Conservation (phyloP, 179 eudicot genomes). For the Carnegiea gigantea region DNA sequence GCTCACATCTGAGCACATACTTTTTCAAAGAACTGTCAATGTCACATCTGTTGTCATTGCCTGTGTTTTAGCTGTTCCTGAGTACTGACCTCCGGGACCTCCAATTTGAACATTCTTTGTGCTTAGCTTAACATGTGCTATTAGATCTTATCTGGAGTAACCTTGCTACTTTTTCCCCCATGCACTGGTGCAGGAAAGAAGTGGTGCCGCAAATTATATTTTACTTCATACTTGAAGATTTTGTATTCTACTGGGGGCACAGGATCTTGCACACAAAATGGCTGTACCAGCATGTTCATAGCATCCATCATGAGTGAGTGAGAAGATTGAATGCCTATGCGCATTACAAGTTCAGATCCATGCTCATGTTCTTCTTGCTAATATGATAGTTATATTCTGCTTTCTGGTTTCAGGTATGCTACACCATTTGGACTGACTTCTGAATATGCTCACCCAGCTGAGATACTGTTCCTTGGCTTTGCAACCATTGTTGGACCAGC, state of each 20-base stretch:
- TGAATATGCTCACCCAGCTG: conserved; percentile 99
- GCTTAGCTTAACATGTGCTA: neutral
- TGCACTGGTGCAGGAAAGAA: conserved; percentile 66
- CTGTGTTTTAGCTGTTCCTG: neutral
- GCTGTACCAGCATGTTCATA: conserved; percentile 94
- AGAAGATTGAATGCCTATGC: conserved; percentile 8
- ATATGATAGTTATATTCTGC: conserved; percentile 11
- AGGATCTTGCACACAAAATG: conserved; percentile 93
- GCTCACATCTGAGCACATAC: neutral
- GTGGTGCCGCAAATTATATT: conserved; percentile 74
- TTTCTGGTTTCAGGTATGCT: conserved; percentile 60
- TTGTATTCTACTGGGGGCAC: conserved; percentile 98
- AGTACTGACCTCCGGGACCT: neutral
- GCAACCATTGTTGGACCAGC: conserved; percentile 95
- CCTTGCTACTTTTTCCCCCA: conserved; percentile 1
- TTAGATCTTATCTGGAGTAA: neutral
- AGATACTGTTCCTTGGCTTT: conserved; percentile 92
- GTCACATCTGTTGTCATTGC: neutral
- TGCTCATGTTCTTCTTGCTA: conserved; percentile 1
- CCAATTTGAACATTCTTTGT: neutral
- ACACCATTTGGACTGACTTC: conserved; percentile 99
- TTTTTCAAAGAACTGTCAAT: neutral
- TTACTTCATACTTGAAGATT: conserved; percentile 94
- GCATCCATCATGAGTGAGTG: conserved; percentile 96
- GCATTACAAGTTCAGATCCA: neutral